Evolutionary conservation across 2,329 filamentous ascomycete genomes (phyloP), one percentile per base, ranked within the genome.

Genomic region (Penicillium decumbens): DNA sequence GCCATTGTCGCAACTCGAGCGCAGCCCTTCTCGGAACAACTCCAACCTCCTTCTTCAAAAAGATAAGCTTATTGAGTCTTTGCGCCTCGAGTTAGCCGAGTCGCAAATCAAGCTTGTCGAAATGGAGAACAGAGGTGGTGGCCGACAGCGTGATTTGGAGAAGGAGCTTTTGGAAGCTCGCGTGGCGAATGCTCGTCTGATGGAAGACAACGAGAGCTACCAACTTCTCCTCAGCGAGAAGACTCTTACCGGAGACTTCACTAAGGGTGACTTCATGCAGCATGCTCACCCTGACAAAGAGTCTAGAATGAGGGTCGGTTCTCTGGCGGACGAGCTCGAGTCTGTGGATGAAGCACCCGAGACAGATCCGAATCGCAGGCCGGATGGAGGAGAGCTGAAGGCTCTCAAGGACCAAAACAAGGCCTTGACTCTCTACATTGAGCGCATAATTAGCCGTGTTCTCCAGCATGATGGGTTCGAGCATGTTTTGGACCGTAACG

Each of bases 141-240:
- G 89, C 40, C 84, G 88, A 25, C 76, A 95, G 65, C 87, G 89
- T 58, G 89, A 95, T 70, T 81, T 97, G n/a, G 91, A 97, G 73
- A 86, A 87, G 61, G 82, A 88, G 57, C 80, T 97, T 45, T 84
- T 96, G 72, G 92, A 97, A 66, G 86, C 89, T 33, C 89, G 91
- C 63, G 93, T 97, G 87, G 87, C 90, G 59, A 98, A 97, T 66
- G 93, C 93, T 49, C 83, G 91, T 40, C 77, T 98, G 55, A 93
- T 96, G 88, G 93, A 98, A 73, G 93, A 98, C 71, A 97, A 97
- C 64, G 93, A 98, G 72, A 95, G 90, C 72, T 98, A 95, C 72
- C 92, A 97, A 72, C 80, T 97, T 32, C 82, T 98, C 15, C 82
- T 98, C 23, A 89, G 90, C 65, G 91, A 97, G 71, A 92, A 90